Evolutionary conservation across 306 rosid genomes (phyloP), one percentile per base, ranked within the genome.

Genomic region (Argentina anserina): DNA sequence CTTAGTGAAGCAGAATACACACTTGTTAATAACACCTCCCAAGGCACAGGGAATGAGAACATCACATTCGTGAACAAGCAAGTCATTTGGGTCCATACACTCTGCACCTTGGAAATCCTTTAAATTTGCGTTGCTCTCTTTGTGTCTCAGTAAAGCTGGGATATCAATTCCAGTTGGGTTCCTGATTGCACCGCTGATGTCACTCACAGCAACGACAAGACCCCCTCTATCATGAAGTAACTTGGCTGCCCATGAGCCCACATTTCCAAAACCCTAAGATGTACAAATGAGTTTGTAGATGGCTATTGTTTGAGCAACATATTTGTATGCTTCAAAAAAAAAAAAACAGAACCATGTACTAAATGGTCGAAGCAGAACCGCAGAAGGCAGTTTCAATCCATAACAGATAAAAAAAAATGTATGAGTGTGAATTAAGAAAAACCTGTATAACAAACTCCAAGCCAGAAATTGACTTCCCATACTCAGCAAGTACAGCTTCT

Each of bases 181-280:
- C 68, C 63, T 73, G 15, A 90, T 64, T 45, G 97, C 93, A 72
- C 97, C 94, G 0, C 85, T 80, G 75, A 90, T 82, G 78, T 90
- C 97, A 71, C 97, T 86, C 26, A 90, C 85, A 40, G 89, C 97
- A 76, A 90, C 42, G 31, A 90, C 77, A 74, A 86, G 85, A 69
- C 90, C 94, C 3, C 92, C 92, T 80, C 84, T 88, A 67, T 88
- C 92, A 45, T 63, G 80, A 59, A 90, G 62, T 31, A 84, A 78
- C 78, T 77, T 88, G 43, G 92, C 89, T 42, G 93, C 92, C 90
- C 92, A 90, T 0, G 92, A 85, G 33, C 97, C 97, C 64, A 88
- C 90, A 53, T 86, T 88, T 66, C 93, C 87, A 63, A 89, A 87
- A 49, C 92, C 95, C 95, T 89, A 53, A 8, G 83, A 76, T 37